These are phyloP conservation scores for Retiboletus flavoniger DNA, from an alignment of 1,284 basidiomycete species.

Conservation along the genomic window DNA sequence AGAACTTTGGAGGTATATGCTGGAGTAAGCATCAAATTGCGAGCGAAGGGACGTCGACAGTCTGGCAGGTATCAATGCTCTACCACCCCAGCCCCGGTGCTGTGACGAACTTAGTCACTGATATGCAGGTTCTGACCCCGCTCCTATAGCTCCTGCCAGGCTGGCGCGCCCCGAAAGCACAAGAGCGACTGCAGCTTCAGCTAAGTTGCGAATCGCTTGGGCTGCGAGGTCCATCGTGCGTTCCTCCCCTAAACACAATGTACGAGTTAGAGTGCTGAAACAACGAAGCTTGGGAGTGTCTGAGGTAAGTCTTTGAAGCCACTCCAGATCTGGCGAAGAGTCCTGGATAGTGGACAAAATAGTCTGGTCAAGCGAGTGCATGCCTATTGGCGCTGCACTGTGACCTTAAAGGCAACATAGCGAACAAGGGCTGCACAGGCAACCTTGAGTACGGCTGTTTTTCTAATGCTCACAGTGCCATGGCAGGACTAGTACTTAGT, in stretches of 20 bases:
- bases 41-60: neutral
- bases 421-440: too few relatives aligned
- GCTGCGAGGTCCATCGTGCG: neutral
- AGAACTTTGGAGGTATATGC: too few relatives aligned
- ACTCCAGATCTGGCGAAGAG: neutral
- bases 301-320: neutral
- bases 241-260: neutral
- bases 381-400: too few relatives aligned
- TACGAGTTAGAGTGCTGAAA: neutral
- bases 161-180: neutral
- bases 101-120: neutral
- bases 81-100: neutral
- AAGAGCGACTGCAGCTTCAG: too few relatives aligned
- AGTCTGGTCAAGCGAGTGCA: neutral
- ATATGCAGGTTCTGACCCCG: neutral
- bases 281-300: neutral
- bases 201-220: neutral
- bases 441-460: too few relatives aligned
- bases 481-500: too few relatives aligned
- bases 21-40: neutral
- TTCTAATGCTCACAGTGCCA: too few relatives aligned
- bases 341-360: neutral
- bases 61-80: neutral
- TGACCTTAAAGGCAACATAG: too few relatives aligned
- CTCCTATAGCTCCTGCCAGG: neutral